Evolutionary conservation across 495 filamentous ascomycete genomes (phyloP).

Genomic region (Daldinia loculata): DNA sequence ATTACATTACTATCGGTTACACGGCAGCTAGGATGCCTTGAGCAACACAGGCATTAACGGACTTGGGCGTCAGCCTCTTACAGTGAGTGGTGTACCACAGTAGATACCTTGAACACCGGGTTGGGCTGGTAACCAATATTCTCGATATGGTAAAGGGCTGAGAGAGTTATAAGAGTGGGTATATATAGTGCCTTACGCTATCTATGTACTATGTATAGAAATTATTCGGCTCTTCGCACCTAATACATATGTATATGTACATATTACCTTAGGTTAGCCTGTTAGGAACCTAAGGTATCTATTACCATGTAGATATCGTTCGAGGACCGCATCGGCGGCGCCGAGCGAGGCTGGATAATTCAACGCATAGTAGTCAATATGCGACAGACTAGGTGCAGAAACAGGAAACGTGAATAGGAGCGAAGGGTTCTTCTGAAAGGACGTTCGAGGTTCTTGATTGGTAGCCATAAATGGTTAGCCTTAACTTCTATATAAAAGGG

Average conservation of each 20-base stretch:
- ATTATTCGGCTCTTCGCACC: constrained; percentile 9
- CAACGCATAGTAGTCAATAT: constrained; percentile 13
- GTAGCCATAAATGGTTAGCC: constrained; percentile 13
- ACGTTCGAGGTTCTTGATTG: constrained; percentile 18
- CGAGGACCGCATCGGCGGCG: constrained; percentile 3
- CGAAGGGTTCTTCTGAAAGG: background rate
- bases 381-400: constrained; percentile 10
- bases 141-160: background rate
- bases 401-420: constrained; percentile 1
- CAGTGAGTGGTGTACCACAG: no score
- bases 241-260: no score
- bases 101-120: background rate
- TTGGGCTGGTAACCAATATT: background rate
- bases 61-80: constrained; percentile 14
- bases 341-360: constrained; percentile 16
- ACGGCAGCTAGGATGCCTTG: constrained; percentile 22
- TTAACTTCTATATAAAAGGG: constrained; percentile 15
- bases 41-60: constrained; percentile 3
- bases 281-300: no score
- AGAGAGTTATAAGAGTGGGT: no score
- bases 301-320: background rate
- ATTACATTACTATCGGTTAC: constrained; percentile 34
- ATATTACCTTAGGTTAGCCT: no score
- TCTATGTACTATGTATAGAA: background rate
- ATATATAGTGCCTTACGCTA: no score